These are phyloP conservation scores for Phytopythium cucurbitacearum DNA, from an alignment of 352 stramenopile genomes.

Conservation along the genomic window DNA sequence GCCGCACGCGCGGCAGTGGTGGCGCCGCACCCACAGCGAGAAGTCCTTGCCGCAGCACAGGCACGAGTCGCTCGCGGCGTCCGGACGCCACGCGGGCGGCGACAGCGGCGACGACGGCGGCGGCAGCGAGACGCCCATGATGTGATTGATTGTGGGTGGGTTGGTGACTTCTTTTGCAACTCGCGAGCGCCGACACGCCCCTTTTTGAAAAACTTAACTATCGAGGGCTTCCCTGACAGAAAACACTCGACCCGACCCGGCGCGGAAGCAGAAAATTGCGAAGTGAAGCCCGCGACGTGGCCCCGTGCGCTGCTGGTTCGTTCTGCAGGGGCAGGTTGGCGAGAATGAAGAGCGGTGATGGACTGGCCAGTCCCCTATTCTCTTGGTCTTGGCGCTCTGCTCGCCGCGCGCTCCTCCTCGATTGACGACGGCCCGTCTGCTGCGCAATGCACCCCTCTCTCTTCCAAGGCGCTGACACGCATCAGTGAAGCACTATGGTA, in stretches of 20 bases:
- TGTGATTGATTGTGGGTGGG: background rate
- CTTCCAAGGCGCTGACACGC: background rate
- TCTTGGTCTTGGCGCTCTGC: no score
- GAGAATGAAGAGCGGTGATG: no score
- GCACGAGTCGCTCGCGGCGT: slow-evolving; percentile 64
- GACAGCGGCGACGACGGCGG: background rate
- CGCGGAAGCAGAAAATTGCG: background rate
- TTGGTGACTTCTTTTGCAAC: background rate
- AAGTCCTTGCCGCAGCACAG: slow-evolving; percentile 64
- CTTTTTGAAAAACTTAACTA: no score
- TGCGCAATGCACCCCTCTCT: background rate
- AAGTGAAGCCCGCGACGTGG: slow-evolving; percentile 1
- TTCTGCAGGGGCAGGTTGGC: no score
- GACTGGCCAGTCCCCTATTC: no score
- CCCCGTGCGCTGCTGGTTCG: background rate
- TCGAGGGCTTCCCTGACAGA: no score
- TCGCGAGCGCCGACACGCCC: background rate
- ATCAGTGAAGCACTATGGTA: no score
- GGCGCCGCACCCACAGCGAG: slow-evolving; percentile 64
- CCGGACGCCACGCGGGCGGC: slow-evolving; percentile 57
- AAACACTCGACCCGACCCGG: background rate
- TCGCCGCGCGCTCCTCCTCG: background rate
- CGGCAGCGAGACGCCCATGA: slow-evolving; percentile 1
- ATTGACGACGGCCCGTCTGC: slow-evolving; percentile 7
- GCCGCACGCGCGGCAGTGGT: slow-evolving; percentile 75